phyloP scores from a whole-genome alignment of 805 yeast species.

The Yarrowia alimentaria region DNA sequence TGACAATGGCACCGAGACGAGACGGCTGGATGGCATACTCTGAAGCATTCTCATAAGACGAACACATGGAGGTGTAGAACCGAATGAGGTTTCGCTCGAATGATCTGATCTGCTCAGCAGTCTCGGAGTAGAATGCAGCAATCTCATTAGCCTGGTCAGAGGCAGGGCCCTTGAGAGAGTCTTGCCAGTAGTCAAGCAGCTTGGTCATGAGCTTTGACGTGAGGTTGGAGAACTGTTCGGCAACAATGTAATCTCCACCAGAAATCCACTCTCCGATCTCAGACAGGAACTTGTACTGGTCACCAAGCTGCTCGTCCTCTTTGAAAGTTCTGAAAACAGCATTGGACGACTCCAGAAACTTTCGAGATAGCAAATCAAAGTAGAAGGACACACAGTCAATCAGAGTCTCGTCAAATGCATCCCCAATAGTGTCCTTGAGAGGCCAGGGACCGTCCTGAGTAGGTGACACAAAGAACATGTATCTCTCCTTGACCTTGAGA shows the following conservation, averaged over 20 bases:
- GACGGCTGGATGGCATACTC: constrained; percentile 41
- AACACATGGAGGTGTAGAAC: constrained; percentile 59
- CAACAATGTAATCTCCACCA: constrained; percentile 77
- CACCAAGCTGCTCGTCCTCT: constrained; percentile 86
- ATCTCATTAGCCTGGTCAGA: constrained; percentile 45
- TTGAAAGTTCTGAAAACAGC: constrained; percentile 74
- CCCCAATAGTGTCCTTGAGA: constrained; percentile 60
- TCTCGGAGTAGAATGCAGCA: constrained; percentile 50
- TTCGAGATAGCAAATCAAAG: constrained; percentile 67
- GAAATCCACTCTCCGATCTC: constrained; percentile 75
- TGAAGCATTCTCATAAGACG: constrained; percentile 70
- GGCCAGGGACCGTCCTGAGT: constrained; percentile 67
- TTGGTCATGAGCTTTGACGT: constrained; percentile 67
- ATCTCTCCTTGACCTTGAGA: constrained; percentile 66
- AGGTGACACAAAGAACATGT: constrained; percentile 52
- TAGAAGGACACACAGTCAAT: constrained; percentile 72
- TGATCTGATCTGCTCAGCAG: constrained; percentile 44
- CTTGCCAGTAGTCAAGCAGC: constrained; percentile 64
- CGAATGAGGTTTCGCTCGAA: constrained; percentile 79
- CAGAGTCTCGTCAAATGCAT: constrained; percentile 62
- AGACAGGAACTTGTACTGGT: constrained; percentile 74
- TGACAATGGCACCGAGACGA: constrained; percentile 50
- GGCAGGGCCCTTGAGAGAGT: constrained; percentile 66
- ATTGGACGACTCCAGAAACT: constrained; percentile 69
- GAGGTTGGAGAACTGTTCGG: constrained; percentile 68